Evolutionary conservation across 371 early-diverging fungal genomes (phyloP).

Genomic region (Rhizopus delemar): DNA sequence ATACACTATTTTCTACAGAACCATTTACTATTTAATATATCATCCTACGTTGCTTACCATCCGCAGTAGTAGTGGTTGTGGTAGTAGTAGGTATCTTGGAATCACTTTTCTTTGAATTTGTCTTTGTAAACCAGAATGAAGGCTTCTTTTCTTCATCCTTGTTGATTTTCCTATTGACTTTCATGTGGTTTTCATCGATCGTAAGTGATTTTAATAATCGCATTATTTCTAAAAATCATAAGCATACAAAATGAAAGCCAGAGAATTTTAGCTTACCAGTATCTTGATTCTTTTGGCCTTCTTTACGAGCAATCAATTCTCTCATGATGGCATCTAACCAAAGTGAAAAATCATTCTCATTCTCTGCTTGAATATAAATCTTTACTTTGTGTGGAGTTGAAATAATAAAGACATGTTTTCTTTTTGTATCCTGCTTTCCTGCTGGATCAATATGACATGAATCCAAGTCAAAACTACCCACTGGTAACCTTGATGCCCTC

Average conservation of each 20-base stretch:
- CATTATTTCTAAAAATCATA: constrained; percentile 20
- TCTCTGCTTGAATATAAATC: constrained; percentile 43
- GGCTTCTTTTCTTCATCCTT: constrained; percentile 14
- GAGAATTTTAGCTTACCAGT: constrained; percentile 3
- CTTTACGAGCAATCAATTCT: constrained; percentile 47
- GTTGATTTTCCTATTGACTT: constrained; percentile 30
- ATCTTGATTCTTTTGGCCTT: constrained; percentile 17
- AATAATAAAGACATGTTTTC: constrained; percentile 35
- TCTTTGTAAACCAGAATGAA: constrained; percentile 19
- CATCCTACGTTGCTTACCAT: neutral
- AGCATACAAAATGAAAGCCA: neutral
- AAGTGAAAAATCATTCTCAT: constrained; percentile 40
- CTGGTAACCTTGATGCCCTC: constrained; percentile 24
- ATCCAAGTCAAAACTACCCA: constrained; percentile 52
- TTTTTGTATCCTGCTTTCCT: constrained; percentile 34
- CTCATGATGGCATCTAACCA: constrained; percentile 58
- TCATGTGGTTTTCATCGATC: constrained; percentile 28
- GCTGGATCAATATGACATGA: constrained; percentile 52
- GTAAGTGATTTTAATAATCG: constrained; percentile 21
- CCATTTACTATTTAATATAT: neutral
- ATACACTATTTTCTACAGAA: constrained; percentile 45
- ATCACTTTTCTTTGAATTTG: constrained; percentile 7
- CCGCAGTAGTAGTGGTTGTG: neutral
- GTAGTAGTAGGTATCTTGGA: constrained; percentile 6
- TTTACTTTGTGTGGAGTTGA: constrained; percentile 37